Evolutionary conservation across 495 filamentous ascomycete genomes (phyloP).

Genomic region (Neurospora tetraspora): DNA sequence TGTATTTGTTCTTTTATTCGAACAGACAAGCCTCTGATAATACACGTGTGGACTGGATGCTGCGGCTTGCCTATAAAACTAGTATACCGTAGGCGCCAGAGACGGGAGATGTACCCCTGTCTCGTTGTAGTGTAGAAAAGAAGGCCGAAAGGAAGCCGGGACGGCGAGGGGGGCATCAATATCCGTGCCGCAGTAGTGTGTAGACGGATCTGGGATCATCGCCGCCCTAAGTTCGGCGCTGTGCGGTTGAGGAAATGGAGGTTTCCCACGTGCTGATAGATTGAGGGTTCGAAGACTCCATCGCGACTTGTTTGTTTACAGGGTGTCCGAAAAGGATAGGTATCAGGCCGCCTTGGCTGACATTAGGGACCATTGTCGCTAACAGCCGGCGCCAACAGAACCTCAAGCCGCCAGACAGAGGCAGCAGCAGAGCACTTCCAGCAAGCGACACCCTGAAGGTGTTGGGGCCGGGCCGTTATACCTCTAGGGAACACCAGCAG

Average conservation of each 20-base stretch:
- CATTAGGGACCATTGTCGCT: neutral
- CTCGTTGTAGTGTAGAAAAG: neutral
- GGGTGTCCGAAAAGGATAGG: neutral
- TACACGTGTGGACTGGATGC: neutral
- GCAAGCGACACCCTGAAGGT: neutral
- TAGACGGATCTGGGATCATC: neutral
- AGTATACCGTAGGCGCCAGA: neutral
- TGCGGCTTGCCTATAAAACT: neutral
- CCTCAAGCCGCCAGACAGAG: neutral
- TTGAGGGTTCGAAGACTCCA: neutral
- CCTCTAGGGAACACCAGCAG: neutral
- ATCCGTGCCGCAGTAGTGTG: neutral
- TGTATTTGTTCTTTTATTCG: neutral
- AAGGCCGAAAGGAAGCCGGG: neutral
- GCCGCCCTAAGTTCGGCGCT: neutral
- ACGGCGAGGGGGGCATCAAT: neutral
- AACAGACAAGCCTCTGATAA: too few relatives aligned
- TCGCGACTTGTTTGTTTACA: neutral
- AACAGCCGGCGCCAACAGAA: neutral
- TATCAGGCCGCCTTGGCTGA: neutral
- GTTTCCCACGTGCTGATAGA: neutral
- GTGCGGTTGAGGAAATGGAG: neutral
- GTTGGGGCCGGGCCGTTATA: neutral
- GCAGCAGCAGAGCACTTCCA: neutral
- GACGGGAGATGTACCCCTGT: neutral